These are phyloP conservation scores for Akanthomyces lecanii DNA, from an alignment of 2,329 filamentous ascomycete genomes.

Conservation along the genomic window DNA sequence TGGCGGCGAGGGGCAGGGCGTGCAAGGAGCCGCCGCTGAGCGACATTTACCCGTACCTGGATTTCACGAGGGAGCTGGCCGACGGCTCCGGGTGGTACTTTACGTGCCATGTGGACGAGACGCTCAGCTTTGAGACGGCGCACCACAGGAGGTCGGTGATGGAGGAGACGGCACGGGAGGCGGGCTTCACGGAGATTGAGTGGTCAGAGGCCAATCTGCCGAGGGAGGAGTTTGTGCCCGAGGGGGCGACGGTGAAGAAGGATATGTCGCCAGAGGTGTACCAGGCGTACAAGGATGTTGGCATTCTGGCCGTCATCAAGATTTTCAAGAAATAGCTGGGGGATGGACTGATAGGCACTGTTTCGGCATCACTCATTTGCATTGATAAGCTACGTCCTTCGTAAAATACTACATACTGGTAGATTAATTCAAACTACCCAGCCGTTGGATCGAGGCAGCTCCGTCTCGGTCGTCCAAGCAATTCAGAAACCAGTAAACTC, in stretches of 20 bases:
- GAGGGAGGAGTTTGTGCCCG: background rate
- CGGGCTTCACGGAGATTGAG: background rate
- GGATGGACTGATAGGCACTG: background rate
- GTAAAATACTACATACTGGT: no score
- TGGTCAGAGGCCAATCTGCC: background rate
- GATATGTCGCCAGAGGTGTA: conserved; percentile 2
- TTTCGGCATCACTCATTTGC: background rate
- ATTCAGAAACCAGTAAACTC: no score
- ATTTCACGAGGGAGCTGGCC: background rate
- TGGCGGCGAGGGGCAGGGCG: background rate
- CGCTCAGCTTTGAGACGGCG: background rate
- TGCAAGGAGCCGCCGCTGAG: background rate
- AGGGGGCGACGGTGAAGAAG: background rate
- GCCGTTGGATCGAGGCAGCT: no score
- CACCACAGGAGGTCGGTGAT: conserved; percentile 6
- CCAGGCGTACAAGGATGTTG: background rate
- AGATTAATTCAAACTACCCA: no score
- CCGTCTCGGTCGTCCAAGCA: no score
- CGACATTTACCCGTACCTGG: background rate
- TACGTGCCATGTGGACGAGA: background rate
- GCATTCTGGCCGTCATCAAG: conserved; percentile 3
- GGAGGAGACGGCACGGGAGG: background rate
- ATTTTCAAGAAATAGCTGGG: conserved; percentile 1
- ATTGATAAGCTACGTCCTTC: no score
- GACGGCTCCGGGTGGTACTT: conserved; percentile 10